Percentiles rank a stretch among this genome's conserved stretches.
phyloP scores from a whole-genome alignment of 495 filamentous ascomycete genomes.

The Trichoderma parareesei region DNA sequence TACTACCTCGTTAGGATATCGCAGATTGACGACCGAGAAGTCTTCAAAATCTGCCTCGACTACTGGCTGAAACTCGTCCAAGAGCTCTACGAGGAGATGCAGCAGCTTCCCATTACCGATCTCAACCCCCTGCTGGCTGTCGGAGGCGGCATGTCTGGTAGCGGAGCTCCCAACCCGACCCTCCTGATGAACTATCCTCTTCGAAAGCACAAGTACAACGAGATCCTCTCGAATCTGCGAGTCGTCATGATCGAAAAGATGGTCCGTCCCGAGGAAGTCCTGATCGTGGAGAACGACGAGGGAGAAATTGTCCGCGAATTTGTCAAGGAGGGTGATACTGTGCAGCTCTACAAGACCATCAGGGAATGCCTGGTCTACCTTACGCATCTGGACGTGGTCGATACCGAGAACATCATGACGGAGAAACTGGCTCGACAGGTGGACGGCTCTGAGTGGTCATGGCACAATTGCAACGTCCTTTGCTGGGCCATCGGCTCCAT shows the following conservation, averaged over 20 bases:
- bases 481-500: conserved; percentile 99
- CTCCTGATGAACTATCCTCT: conserved; percentile 80
- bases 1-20: conserved; percentile 97
- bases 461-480: conserved; percentile 97
- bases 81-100: conserved; percentile 98
- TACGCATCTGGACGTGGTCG: conserved; percentile 93
- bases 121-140: conserved; percentile 76
- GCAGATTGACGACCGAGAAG: conserved; percentile 96
- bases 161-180: conserved; percentile 73
- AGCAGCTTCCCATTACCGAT: conserved; percentile 82
- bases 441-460: conserved; percentile 93
- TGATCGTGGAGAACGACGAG: conserved; percentile 98
- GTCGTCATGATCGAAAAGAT: conserved; percentile 99
- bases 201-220: conserved; percentile 93
- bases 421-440: conserved; percentile 94
- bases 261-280: conserved; percentile 95
- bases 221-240: conserved; percentile 85
- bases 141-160: conserved; percentile 58
- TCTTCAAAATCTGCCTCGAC: conserved; percentile 98
- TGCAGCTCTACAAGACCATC: conserved; percentile 98
- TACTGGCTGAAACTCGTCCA: conserved; percentile 99
- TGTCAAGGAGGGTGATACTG: conserved; percentile 97
- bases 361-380: conserved; percentile 96
- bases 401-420: conserved; percentile 98
- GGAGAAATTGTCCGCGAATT: conserved; percentile 98